A percentile compares a stretch with the other conserved stretches of the same genome.
Evolutionary conservation across 768 basidiomycete genomes (phyloP).

Genomic region (Tylopilus sp.): DNA sequence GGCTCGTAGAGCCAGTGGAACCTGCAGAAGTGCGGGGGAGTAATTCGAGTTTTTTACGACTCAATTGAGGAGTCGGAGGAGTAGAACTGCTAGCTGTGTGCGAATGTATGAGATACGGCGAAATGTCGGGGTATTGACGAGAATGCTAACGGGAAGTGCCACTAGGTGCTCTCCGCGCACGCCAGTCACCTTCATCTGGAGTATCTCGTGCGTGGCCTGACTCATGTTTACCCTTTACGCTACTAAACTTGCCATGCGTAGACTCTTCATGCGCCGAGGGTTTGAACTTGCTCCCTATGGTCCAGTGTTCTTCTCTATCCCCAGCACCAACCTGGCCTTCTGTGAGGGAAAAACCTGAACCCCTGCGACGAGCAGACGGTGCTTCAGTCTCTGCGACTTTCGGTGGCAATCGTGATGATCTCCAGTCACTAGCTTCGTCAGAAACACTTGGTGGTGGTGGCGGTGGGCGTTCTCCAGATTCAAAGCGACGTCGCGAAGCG

Average conservation of each 20-base stretch:
- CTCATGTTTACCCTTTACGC: conserved; percentile 49
- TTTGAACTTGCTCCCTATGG: conserved; percentile 72
- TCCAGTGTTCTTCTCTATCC: conserved; percentile 78
- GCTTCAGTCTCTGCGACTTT: conserved; percentile 45
- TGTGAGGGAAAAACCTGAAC: conserved; percentile 50
- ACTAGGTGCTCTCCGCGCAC: conserved; percentile 44
- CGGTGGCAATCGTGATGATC: conserved; percentile 47
- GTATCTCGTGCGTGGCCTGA: conserved; percentile 49
- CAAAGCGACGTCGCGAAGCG: conserved; percentile 61
- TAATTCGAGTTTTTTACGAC: conserved; percentile 79
- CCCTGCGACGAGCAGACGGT: conserved; percentile 51
- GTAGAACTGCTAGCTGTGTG: conserved; percentile 62
- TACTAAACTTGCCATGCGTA: conserved; percentile 42
- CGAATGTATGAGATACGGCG: conserved; percentile 10
- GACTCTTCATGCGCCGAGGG: conserved; percentile 44
- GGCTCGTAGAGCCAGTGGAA: conserved; percentile 59
- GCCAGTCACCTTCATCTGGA: conserved; percentile 72
- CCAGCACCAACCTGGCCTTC: conserved; percentile 50
- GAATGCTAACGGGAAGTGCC: conserved; percentile 62
- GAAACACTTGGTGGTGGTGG: conserved; percentile 49
- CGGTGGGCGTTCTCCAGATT: conserved; percentile 42
- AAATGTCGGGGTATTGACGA: conserved; percentile 20
- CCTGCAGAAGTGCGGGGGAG: conserved; percentile 70
- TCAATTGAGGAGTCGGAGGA: conserved; percentile 77
- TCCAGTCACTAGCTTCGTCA: conserved; percentile 69